Evolutionary conservation across 2,329 filamentous ascomycete genomes (phyloP), one percentile per base, ranked within the genome.

Genomic region (Colletotrichum tamarilloi): DNA sequence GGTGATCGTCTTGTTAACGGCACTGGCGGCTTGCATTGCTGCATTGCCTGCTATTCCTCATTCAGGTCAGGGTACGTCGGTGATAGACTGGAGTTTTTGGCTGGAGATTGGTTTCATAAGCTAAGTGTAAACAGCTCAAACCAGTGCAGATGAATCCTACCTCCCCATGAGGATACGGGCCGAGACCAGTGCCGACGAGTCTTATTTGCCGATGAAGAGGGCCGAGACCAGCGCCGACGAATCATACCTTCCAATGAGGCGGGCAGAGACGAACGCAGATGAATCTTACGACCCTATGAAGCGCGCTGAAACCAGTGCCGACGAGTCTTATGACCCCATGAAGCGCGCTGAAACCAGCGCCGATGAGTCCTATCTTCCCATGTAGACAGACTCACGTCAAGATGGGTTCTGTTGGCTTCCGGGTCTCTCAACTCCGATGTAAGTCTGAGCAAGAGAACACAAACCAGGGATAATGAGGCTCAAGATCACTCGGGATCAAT

Each of bases 141-240:
- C 53, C 19, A 70, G 30, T 11, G 68, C 68, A 6, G 72, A 73
- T 11, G 71, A 73, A 14, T 72, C 71, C 22, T 73, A 73, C 26
- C 53, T 71, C 5, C 71, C 71, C 5, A 73, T 73, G 71, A 59
- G 49, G 19, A 49, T 26, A 32, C 59, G 70, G 8, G 53, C 59
- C 3, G 67, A 73, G 22, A 62, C 56, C 1, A 73, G 60, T 6
- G 70, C 70, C 8, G 70, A 73, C 7, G 70, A 73, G 28, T 73
- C 70, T 6, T 72, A 72, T 16, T 22, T 55, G 7, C 69, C 69
- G 0, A 72, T 69, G 69, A 69, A 62, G 52, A 52, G 70, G 1
- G 58, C 38, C 5, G 59, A 72, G 24, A 59, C 59, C 1, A 73
- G 66, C 22, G 68, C 68, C 9, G 63, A 72, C 16, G 68, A 71